Percentiles rank a stretch among this genome's conserved stretches.
Conservation (phyloP, 192 early-diverging fungal genomes). For the Phycomyces nitens region DNA sequence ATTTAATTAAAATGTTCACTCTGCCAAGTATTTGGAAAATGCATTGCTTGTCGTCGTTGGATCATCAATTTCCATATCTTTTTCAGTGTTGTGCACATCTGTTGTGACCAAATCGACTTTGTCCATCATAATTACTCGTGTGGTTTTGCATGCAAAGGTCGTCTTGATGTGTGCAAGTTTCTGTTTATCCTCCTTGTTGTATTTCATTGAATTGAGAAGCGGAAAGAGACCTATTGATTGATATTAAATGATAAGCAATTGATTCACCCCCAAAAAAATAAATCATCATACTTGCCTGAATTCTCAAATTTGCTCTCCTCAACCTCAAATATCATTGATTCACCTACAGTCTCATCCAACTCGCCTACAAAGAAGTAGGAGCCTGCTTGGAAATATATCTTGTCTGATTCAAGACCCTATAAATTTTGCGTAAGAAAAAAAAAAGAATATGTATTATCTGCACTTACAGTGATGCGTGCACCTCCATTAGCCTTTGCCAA, state of each 20-base stretch:
- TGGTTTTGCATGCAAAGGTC: not conserved
- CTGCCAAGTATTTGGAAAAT: not conserved
- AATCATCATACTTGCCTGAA: not conserved
- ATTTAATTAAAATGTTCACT: not conserved
- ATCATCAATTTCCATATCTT: not conserved
- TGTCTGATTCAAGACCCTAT: constrained; percentile 12
- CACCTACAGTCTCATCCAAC: constrained; percentile 14
- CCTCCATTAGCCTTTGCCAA: constrained; percentile 8
- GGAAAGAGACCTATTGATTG: constrained; percentile 3
- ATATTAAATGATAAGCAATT: not conserved
- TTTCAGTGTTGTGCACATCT: not conserved
- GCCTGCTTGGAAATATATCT: constrained; percentile 3
- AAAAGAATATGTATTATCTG: not conserved
- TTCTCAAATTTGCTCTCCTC: constrained; percentile 5
- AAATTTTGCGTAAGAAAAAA: not conserved
- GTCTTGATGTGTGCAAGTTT: not conserved
- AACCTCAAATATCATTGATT: constrained; percentile 8
- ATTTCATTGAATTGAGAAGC: constrained; percentile 5
- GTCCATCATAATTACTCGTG: not conserved
- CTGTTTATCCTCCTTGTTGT: not conserved
- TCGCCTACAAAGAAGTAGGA: constrained; percentile 6
- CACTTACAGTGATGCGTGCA: not conserved
- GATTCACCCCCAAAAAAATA: not conserved
- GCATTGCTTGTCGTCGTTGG: too few relatives aligned
- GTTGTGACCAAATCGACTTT: not conserved